A percentile compares a stretch with the other conserved stretches of the same genome.
These are phyloP conservation scores for Saturnispora besseyi DNA, from an alignment of 805 yeast genomes.

Conservation along the genomic window DNA sequence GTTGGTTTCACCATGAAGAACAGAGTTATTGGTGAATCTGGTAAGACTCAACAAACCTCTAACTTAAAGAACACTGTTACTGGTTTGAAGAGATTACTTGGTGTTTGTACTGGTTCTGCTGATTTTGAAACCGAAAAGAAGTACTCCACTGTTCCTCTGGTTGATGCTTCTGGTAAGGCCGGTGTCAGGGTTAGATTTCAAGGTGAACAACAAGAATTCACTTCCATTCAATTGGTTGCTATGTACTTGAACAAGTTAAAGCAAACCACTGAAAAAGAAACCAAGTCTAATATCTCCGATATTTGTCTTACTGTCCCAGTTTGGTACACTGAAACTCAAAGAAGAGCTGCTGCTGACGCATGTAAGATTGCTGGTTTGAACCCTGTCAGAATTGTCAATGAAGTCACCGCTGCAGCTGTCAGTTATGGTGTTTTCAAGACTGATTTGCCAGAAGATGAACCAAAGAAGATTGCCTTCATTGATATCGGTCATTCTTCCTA, in stretches of 20 bases:
- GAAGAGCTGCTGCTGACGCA: constrained; percentile 94
- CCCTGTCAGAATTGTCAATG: constrained; percentile 97
- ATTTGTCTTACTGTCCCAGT: constrained; percentile 92
- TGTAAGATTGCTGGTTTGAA: constrained; percentile 92
- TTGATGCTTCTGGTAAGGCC: constrained; percentile 62
- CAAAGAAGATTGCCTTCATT: constrained; percentile 82
- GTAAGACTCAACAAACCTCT: constrained; percentile 93
- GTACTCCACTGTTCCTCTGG: constrained; percentile 65
- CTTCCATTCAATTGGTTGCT: constrained; percentile 86
- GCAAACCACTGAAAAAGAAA: constrained; percentile 69
- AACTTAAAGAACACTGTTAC: constrained; percentile 95
- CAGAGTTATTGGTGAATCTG: constrained; percentile 92
- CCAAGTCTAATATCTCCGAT: constrained; percentile 73
- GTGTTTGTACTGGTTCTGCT: constrained; percentile 65
- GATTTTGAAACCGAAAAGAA: constrained; percentile 68
- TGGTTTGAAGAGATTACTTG: constrained; percentile 87
- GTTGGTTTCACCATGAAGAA: constrained; percentile 87
- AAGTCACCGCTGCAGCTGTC: constrained; percentile 97
- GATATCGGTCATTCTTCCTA: constrained; percentile 97
- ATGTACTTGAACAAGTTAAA: constrained; percentile 92
- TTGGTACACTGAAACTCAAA: constrained; percentile 95
- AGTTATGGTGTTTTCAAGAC: constrained; percentile 98
- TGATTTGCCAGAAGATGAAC: constrained; percentile 90
- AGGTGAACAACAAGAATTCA: constrained; percentile 70
- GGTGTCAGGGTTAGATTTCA: constrained; percentile 80